Conservation (phyloP, 139 green algal species). For the Micractinium sp. region DNA sequence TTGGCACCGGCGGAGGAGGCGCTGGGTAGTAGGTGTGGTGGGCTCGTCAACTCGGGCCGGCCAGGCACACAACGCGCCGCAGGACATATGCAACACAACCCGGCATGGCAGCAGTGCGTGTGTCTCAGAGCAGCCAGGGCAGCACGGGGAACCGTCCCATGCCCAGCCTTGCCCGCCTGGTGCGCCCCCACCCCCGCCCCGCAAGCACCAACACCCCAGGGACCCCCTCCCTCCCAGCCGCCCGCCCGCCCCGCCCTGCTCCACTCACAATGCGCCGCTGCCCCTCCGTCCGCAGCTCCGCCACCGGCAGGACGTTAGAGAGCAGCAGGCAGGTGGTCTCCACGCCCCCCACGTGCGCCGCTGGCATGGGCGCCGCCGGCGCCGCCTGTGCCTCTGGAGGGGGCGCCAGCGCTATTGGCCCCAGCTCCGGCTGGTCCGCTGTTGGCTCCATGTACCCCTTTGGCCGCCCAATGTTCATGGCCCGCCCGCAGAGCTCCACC, state of each 20-base stretch:
- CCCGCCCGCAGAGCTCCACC: constrained; percentile 82
- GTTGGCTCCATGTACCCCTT: constrained; percentile 84
- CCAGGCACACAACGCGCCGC: no score
- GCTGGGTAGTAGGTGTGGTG: background rate
- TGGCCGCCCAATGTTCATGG: constrained; percentile 89
- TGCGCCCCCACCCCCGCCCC: no score
- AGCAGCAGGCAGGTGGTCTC: constrained; percentile 71
- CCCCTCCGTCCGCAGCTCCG: constrained; percentile 47
- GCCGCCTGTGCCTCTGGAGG: background rate
- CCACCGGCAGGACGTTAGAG: constrained; percentile 67
- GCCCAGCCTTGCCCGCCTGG: no score
- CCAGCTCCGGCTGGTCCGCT: constrained; percentile 26
- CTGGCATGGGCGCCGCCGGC: no score
- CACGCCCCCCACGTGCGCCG: background rate
- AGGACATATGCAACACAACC: background rate
- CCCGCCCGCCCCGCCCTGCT: no score
- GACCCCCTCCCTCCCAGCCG: background rate
- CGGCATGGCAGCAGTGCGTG: no score
- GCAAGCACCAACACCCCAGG: no score
- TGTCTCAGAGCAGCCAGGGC: background rate
- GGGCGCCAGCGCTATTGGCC: background rate
- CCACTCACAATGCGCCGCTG: constrained; percentile 38
- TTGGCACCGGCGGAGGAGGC: background rate
- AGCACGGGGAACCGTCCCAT: no score
- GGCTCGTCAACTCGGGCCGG: no score